Conservation (phyloP, 768 basidiomycete genomes). For the Boletus subcaerulescens region DNA sequence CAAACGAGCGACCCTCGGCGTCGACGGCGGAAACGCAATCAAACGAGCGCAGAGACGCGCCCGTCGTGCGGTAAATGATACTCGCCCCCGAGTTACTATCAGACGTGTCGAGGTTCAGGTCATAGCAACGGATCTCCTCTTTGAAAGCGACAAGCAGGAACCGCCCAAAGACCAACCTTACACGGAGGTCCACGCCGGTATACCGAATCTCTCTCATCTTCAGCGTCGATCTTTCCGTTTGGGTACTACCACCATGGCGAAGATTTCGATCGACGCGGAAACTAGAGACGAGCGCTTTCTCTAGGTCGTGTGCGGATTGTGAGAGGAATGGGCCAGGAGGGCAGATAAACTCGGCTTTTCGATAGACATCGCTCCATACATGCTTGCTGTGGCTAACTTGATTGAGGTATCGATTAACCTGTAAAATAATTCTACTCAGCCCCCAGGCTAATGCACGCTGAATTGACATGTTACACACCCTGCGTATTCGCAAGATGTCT, state of each 20-base stretch:
- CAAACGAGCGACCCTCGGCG: slow-evolving; percentile 12
- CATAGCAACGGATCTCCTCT: slow-evolving; percentile 16
- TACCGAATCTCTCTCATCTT: slow-evolving; percentile 7
- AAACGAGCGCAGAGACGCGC: background rate
- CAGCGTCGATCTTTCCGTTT: background rate
- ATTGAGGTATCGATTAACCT: slow-evolving; percentile 14
- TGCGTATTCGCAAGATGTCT: slow-evolving; percentile 17
- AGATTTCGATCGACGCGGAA: slow-evolving; percentile 10
- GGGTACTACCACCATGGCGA: background rate
- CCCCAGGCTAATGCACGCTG: background rate
- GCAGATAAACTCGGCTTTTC: slow-evolving; percentile 8
- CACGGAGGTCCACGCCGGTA: background rate
- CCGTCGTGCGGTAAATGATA: slow-evolving; percentile 8
- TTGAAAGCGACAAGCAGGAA: slow-evolving; percentile 15
- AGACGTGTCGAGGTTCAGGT: background rate
- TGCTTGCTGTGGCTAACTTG: slow-evolving; percentile 2
- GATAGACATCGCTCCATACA: slow-evolving; percentile 19
- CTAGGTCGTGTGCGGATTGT: slow-evolving; percentile 14
- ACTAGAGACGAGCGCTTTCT: slow-evolving; percentile 10
- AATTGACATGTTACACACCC: slow-evolving; percentile 6
- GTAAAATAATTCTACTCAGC: background rate
- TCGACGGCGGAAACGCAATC: slow-evolving; percentile 11
- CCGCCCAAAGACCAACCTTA: slow-evolving; percentile 13
- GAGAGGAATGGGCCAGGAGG: slow-evolving; percentile 18
- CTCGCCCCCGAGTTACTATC: background rate